Evolutionary conservation across 768 basidiomycete genomes (phyloP).

Genomic region (Amanita thiersii): DNA sequence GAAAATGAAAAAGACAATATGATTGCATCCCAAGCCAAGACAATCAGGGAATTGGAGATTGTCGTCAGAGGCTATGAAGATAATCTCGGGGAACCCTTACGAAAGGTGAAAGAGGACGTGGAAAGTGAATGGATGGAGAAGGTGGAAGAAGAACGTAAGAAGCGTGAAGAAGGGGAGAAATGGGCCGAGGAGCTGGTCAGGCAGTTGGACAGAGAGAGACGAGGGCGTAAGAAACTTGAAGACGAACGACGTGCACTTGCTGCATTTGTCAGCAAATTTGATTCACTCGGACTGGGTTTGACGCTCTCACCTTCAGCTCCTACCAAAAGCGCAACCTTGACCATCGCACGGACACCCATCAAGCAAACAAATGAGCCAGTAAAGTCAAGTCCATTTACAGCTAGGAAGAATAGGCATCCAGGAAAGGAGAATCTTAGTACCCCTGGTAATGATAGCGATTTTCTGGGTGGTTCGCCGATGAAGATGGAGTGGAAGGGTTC

Average conservation of each 20-base stretch:
- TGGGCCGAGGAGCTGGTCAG: constrained; percentile 72
- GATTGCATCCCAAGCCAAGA: constrained; percentile 65
- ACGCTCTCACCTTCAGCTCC: constrained; percentile 26
- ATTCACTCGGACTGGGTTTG: constrained; percentile 53
- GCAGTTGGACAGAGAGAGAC: constrained; percentile 75
- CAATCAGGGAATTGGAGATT: constrained; percentile 72
- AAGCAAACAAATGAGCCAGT: background rate
- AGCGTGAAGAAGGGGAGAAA: constrained; percentile 58
- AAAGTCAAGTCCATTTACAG: constrained; percentile 4
- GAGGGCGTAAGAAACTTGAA: constrained; percentile 59
- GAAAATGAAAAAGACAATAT: constrained; percentile 69
- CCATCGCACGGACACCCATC: constrained; percentile 16
- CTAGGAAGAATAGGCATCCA: background rate
- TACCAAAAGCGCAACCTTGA: constrained; percentile 39
- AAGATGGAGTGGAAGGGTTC: constrained; percentile 9
- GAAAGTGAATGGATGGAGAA: constrained; percentile 64
- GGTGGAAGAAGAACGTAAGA: constrained; percentile 48
- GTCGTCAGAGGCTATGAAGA: constrained; percentile 65
- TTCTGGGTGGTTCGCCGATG: background rate
- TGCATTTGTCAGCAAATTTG: constrained; percentile 77
- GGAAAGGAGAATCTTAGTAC: constrained; percentile 3
- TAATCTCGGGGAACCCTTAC: constrained; percentile 60
- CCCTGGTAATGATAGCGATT: background rate
- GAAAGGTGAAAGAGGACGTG: constrained; percentile 61
- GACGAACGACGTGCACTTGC: constrained; percentile 72